Evolutionary conservation across 2,329 filamentous ascomycete species (phyloP), one percentile per base, ranked within the genome.

Genomic region (Cladobotryum protrusum): DNA sequence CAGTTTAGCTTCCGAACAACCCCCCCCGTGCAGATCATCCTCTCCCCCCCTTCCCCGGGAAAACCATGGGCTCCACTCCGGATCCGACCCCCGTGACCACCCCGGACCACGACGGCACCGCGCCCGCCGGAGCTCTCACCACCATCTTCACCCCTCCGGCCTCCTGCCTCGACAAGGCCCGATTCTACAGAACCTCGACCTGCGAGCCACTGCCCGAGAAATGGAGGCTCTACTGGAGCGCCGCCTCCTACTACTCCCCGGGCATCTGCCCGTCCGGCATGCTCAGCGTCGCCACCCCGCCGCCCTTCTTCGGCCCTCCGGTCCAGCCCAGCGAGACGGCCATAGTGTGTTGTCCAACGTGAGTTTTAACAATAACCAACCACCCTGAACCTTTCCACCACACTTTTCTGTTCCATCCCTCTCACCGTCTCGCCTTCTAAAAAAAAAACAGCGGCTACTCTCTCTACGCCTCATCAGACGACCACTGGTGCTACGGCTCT

Each of bases 311-410:
- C 17, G 42, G 42, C 9, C 42, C 42, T 29, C 42, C 42, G 14
- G 42, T 44, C 7, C 18, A 44, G 18, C 17, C 29, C n/a, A 24
- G 29, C 18, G 42, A 44, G 42, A 44, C 42, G 2, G 42, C 42
- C 9, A 44, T 44, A n/a, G 42, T 44, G 19, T 44, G 42, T 20
- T 44, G 42, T 44, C 42, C 42, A 15, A n/a, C 20, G 42, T 44
- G 40, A 18, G 40, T 13, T n/a, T n/a, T n/a, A n/a, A n/a, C n/a
- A n/a, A n/a, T n/a, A n/a, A n/a, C n/a, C n/a, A n/a, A n/a, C n/a
- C n/a, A n/a, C n/a, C n/a, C n/a, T n/a, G n/a, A n/a, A n/a, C n/a
- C n/a, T n/a, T n/a, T n/a, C n/a, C n/a, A n/a, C n/a, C n/a, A n/a
- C n/a, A n/a, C n/a, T n/a, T n/a, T n/a, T n/a, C n/a, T n/a, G 40